A percentile compares a stretch with the other conserved stretches of the same genome.
Conservation (phyloP, 2,329 filamentous ascomycete genomes). For the Sporothrix pseudoabietina region DNA sequence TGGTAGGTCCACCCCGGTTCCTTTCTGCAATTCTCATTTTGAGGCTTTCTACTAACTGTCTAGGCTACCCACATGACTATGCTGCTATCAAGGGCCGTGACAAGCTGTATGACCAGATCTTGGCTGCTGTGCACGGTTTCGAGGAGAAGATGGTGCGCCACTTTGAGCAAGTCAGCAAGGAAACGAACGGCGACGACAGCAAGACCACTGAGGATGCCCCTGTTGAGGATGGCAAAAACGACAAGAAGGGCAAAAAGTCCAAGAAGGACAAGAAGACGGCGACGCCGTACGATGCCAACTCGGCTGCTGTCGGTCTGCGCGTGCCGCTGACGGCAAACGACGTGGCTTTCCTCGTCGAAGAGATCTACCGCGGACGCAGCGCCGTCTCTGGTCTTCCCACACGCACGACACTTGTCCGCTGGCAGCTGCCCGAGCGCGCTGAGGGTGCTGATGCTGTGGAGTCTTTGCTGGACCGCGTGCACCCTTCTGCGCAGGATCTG, state of each 20-base stretch:
- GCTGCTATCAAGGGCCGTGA: constrained; percentile 78
- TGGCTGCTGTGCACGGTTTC: constrained; percentile 71
- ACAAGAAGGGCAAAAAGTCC: constrained; percentile 9
- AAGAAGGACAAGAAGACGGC: constrained; percentile 23
- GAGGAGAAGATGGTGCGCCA: constrained; percentile 73
- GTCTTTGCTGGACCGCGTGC: constrained; percentile 43
- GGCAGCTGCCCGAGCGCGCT: constrained; percentile 51
- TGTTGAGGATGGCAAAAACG: not conserved
- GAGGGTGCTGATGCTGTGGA: constrained; percentile 47
- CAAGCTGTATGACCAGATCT: constrained; percentile 87
- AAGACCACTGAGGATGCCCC: not conserved
- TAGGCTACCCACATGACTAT: constrained; percentile 84
- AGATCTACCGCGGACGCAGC: constrained; percentile 83
- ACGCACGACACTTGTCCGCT: constrained; percentile 76
- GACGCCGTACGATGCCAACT: constrained; percentile 31
- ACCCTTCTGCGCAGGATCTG: constrained; percentile 46
- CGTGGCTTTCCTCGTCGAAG: constrained; percentile 84
- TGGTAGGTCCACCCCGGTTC: constrained; percentile 39
- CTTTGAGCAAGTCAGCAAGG: constrained; percentile 5
- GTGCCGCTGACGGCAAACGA: constrained; percentile 78
- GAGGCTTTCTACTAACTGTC: constrained; percentile 28
- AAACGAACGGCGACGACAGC: not conserved
- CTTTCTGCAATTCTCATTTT: not conserved
- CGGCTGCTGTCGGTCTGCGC: constrained; percentile 70
- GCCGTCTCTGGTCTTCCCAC: constrained; percentile 80